Evolutionary conservation across 2,329 filamentous ascomycete species (phyloP), one percentile per base, ranked within the genome.

Genomic region (Fusarium brachygibbosum): DNA sequence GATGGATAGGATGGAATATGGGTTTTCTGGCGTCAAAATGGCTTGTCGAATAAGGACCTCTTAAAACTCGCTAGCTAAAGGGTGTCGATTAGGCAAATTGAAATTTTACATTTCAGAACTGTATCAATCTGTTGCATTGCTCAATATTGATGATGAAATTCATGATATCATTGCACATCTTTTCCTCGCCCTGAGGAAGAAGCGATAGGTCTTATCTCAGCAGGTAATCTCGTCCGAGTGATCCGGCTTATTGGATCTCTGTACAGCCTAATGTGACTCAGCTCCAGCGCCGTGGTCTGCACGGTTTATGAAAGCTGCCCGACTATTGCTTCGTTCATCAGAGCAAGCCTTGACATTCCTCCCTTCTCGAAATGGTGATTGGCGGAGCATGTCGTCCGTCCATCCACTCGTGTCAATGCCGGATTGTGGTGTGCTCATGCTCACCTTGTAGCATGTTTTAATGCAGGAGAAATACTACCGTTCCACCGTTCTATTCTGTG

Each of bases 21-120:
- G 78, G 76, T 80, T 75, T 77, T 76, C 76, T 81, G 81, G 81
- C 81, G 81, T 83, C 80, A 80, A 79, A 77, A 76, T 80, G 79
- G 79, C 78, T 80, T 82, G 78, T 82, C 79, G 79, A 75, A 78
- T 77, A 79, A 69, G 70, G 77, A 74, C 74, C 73, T 72, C 70
- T 76, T 68, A 71, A 75, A 75, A 73, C 73, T 71, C 69, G 59
- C 76, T 72, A 75, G 72, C 75, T 76, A 63, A 75, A 73, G 72
- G 74, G 71, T 72, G 68, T 72, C 72, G 63, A 74, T 74, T 75
- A 74, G 77, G 74, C 78, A 79, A 77, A 75, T 75, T 74, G 73
- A 75, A 76, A 76, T 76, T 71, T 74, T 76, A 69, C 68, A 73
- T 73, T 73, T 74, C 70, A 65, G 65, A 69, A 62, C 38, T 44